Conservation (phyloP, 768 basidiomycete genomes). For the Naganishia onofrii region DNA sequence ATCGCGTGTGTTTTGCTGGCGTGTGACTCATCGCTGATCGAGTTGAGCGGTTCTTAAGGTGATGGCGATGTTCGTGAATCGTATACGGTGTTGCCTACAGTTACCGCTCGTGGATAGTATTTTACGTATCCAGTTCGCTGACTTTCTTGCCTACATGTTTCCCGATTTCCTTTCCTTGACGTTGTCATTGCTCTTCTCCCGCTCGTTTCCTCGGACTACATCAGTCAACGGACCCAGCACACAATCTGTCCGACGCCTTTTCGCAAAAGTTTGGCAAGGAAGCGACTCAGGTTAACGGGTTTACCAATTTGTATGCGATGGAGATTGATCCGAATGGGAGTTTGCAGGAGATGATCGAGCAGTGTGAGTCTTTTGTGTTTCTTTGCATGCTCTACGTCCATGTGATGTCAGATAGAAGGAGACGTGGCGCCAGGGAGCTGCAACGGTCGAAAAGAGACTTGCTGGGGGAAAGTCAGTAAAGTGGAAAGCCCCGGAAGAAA, state of each 20-base stretch:
- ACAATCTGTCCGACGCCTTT: conserved; percentile 95
- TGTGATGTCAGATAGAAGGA: not conserved
- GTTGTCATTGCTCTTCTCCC: not conserved
- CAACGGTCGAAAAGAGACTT: too few relatives aligned
- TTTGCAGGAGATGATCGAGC: conserved; percentile 98
- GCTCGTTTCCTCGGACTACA: not conserved
- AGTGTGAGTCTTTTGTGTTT: conserved; percentile 77
- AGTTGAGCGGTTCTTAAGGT: too few relatives aligned
- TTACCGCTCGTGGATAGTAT: too few relatives aligned
- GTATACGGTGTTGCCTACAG: too few relatives aligned
- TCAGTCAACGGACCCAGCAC: conserved; percentile 99
- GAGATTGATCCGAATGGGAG: conserved; percentile 98
- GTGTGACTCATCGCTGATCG: too few relatives aligned
- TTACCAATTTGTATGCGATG: conserved; percentile 95
- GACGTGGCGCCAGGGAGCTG: too few relatives aligned
- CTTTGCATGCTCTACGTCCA: too few relatives aligned
- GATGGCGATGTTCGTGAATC: too few relatives aligned
- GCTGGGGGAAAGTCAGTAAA: too few relatives aligned
- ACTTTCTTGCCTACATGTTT: not conserved
- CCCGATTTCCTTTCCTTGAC: not conserved
- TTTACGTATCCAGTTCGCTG: too few relatives aligned
- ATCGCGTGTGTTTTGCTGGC: too few relatives aligned
- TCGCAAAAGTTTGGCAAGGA: conserved; percentile 99
- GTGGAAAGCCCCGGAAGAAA: too few relatives aligned
- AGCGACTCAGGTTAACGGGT: conserved; percentile 95